phyloP scores from a whole-genome alignment of 2,329 filamentous ascomycete genomes.

The Alternaria brassicae region DNA sequence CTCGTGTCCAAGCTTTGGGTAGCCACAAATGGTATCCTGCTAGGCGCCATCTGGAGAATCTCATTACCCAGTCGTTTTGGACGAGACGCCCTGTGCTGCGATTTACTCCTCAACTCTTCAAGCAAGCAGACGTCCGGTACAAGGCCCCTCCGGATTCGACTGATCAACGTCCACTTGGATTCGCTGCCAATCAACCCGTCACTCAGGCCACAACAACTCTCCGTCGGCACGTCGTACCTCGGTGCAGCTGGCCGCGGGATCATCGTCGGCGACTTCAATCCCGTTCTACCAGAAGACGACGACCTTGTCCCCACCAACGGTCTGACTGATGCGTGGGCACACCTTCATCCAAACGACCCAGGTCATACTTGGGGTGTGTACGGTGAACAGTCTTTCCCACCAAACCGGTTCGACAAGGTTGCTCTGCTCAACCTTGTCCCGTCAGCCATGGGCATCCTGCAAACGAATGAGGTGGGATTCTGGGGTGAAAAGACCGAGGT shows the following conservation, averaged over 20 bases:
- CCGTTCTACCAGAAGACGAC: slow-evolving; percentile 6
- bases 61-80: slow-evolving; percentile 8
- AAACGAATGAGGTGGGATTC: background rate
- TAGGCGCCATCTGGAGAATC: slow-evolving; percentile 5
- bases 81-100: slow-evolving; percentile 10
- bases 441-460: slow-evolving; percentile 3
- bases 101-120: slow-evolving; percentile 2
- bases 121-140: background rate
- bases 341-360: background rate
- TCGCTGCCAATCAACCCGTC: slow-evolving; percentile 9
- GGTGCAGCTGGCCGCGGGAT: background rate
- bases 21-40: background rate
- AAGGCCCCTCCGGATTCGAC: background rate
- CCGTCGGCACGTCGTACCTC: slow-evolving; percentile 1
- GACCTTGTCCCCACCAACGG: background rate
- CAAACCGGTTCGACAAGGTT: slow-evolving; percentile 8
- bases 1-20: background rate
- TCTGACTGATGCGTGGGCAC: slow-evolving; percentile 6
- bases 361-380: slow-evolving; percentile 13
- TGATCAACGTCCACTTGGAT: slow-evolving; percentile 10
- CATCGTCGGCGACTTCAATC: slow-evolving; percentile 11
- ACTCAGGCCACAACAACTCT: slow-evolving; percentile 6
- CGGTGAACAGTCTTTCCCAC: slow-evolving; percentile 5
- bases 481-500: background rate
- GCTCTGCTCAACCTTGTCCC: background rate